Base-by-base conservation (phyloP, 306 rosid species). In the Albizia julibrissin region DNA sequence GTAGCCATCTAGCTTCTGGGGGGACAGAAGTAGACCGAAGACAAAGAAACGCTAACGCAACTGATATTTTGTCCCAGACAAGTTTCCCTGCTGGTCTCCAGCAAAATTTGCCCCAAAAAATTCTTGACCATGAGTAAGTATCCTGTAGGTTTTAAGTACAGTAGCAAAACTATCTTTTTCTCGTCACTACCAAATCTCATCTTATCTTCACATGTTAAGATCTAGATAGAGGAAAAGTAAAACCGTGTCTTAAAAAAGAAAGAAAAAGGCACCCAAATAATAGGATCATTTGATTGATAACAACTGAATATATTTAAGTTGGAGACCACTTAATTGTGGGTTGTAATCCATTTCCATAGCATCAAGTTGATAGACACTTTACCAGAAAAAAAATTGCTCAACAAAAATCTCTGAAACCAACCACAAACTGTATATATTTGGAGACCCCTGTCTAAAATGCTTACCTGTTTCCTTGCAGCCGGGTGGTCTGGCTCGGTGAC, bases 1-100 rank as follows among this genome's bases (percentile, higher is more conserved):
- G 98, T 79, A 84, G 91, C 31, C 98, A 94, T 86, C 83, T 94
- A 81, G 97, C 97, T 76, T 91, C 97, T 0, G 98, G 98, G 10
- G 91, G 91, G 3, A 90, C 86, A 80, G 91, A 91, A 78, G 91
- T 82, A 72, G 88, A 94, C 49, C 77, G 83, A 61, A 86, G 85
- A 70, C 88, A 74, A 2, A 91, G 98, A 83, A 94, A 94, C 37
- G 37, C 87, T 9, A 76, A 94, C 69, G 94, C 89, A 12, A 3
- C 80, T 56, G 88, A 92, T 68, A 90, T 94, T 39, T 83, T 94
- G 52, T 86, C 80, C 81, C 86, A 85, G 73, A 94, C 97, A 79
- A 87, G 61, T 61, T 94, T 94, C 85, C 90, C 98, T 3, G 68
- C 84, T 29, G 87, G 89, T 79, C 87, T 85, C 76, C 73, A 77